Base-by-base conservation (phyloP, 805 yeast genomes). In the Hemisphaericaspora nanyangensis region DNA sequence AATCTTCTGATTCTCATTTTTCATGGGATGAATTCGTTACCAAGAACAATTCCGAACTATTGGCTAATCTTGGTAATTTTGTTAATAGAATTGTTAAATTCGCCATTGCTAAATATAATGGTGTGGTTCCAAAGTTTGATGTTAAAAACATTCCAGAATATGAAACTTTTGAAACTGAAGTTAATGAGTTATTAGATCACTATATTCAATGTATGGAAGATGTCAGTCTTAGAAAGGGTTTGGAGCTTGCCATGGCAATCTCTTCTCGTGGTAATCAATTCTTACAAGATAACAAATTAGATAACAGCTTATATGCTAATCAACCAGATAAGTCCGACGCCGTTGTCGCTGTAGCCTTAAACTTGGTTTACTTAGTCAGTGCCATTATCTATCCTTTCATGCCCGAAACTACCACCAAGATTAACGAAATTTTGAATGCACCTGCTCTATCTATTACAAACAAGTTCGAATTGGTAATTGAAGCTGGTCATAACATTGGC, bases 11-110 rank as follows among this genome's bases (percentile, higher is more conserved):
- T 64, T 82, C 99, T 17, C 96, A 91, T 60, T 93, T 93, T 68
- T 89, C 98, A 4, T 93, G 99, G 99, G 77, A 76, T 40, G 98
- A 93, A 60, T 91, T 91, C 65, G 97, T 88, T 49, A 76, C 95
- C 35, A 85, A 89, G 65, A 93, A 93, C 64, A 93, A 93, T 71
- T 78, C 85, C 48, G 99, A 93, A 68, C 72, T 93, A 56, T 74
- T 93, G 63, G 96, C 98, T 37, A 93, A 93, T 67, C 73, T 93
- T 60, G 99, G 99, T 65, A 93, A 93, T 70, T 88, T 89, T 56
- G 97, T 89, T 42, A 93, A 93, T 72, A 83, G 99, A 67, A 71
- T 91, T 54, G 80, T 88, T 47, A 93, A 93, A 63, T 93, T 89
- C 59, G 88, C 82, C 37, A 80, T 76, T 59, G 90, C 96, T 40